These are phyloP conservation scores for Termitomyces sp. DNA, from an alignment of 1,284 basidiomycete genomes.

Conservation along the genomic window DNA sequence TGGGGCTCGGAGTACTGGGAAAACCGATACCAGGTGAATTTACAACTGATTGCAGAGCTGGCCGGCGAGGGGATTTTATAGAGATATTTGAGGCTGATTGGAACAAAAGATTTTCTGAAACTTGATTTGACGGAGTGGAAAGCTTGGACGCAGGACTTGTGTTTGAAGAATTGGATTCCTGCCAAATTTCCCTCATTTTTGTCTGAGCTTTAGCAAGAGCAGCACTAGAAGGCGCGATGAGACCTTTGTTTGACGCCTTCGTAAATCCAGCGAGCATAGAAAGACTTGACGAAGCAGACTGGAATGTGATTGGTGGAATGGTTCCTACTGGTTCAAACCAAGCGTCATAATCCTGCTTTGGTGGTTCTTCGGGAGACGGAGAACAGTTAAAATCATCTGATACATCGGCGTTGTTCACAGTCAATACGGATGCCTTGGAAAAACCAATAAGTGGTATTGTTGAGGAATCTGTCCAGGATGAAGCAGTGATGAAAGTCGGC, in stretches of 20 bases:
- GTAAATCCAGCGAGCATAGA: conserved; percentile 23
- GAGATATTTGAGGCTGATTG: conserved; percentile 16
- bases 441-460: conserved; percentile 12
- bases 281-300: conserved; percentile 22
- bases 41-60: conserved; percentile 37
- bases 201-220: conserved; percentile 54
- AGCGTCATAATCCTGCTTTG: conserved; percentile 42
- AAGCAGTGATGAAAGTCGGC: conserved; percentile 19
- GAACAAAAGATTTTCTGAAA: conserved; percentile 20
- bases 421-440: conserved; percentile 20
- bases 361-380: conserved; percentile 39
- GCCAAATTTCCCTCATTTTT: conserved; percentile 50
- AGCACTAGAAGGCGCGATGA: conserved; percentile 48
- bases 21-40: conserved; percentile 28
- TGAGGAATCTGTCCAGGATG: conserved; percentile 2
- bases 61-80: conserved; percentile 27
- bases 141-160: background rate
- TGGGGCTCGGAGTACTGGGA: conserved; percentile 33
- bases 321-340: conserved; percentile 47
- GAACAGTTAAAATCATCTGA: conserved; percentile 25
- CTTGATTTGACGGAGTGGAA: background rate
- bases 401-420: conserved; percentile 4
- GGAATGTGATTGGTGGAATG: conserved; percentile 32
- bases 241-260: conserved; percentile 30
- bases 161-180: conserved; percentile 33